These are phyloP conservation scores for Botrytis elliptica DNA, from an alignment of 2,329 filamentous ascomycete genomes.

Conservation along the genomic window DNA sequence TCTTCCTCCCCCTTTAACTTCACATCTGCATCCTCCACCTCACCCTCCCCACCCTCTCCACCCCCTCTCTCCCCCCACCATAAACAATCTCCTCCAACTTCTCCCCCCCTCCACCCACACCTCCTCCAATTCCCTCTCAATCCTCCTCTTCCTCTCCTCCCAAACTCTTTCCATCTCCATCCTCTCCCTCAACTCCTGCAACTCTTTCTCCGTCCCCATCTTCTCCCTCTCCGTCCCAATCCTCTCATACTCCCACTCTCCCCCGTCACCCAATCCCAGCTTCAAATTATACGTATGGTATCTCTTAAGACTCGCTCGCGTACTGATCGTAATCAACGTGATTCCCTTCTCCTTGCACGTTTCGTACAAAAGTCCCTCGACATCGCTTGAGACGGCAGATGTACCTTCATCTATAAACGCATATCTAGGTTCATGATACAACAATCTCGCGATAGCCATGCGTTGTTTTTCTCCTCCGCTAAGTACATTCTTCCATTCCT, in stretches of 20 bases:
- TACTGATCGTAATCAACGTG: conserved; percentile 94
- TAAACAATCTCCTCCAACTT: conserved; percentile 28
- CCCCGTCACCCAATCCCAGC: conserved; percentile 75
- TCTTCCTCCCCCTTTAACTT: neutral
- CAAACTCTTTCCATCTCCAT: conserved; percentile 80
- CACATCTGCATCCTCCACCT: neutral
- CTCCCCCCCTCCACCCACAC: conserved; percentile 40
- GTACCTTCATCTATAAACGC: conserved; percentile 96
- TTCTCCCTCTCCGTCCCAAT: conserved; percentile 95
- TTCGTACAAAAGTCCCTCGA: conserved; percentile 92
- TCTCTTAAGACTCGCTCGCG: conserved; percentile 88
- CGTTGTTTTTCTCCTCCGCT: conserved; percentile 96
- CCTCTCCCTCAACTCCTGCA: conserved; percentile 77
- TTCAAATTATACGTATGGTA: conserved; percentile 92
- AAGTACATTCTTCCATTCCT: conserved; percentile 99
- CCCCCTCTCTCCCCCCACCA: conserved; percentile 12
- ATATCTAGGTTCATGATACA: conserved; percentile 94
- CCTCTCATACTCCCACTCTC: conserved; percentile 87
- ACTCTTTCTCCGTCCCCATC: conserved; percentile 85
- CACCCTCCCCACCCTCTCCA: no score
- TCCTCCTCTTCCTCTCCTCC: conserved; percentile 74
- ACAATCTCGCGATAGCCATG: conserved; percentile 82
- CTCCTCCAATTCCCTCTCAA: conserved; percentile 72
- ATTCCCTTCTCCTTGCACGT: conserved; percentile 90
- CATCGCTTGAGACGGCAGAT: conserved; percentile 88